Base-by-base conservation (phyloP, 2,329 filamentous ascomycete genomes). In the Sporothrix euskadiensis region DNA sequence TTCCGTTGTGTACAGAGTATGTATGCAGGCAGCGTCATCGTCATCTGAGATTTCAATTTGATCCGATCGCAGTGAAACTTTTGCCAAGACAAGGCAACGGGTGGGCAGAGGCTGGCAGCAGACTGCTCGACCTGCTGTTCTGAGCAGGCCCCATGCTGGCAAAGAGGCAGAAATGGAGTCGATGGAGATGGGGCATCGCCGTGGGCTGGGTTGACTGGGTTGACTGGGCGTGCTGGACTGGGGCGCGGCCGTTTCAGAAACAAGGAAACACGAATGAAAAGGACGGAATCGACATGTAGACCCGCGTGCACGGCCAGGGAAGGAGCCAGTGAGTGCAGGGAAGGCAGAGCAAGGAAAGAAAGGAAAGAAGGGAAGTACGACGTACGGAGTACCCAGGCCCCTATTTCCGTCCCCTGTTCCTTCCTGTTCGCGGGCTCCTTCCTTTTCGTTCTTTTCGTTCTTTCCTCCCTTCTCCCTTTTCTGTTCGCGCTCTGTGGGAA, bases 221-320 rank as follows among this genome's bases (percentile, higher is more conserved):
- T 26, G 26, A 26, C 26, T 26, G 26, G 26, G 26, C 2, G 14
- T 26, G 44, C n/a, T 44, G 63, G 41, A 22, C 44, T 69, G 52
- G 26, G 54, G 66, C 66, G 52, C 54, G 52, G 56, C 69, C 69
- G 69, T 71, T 71, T 71, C 69, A 71, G 69, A 71, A 71, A 63
- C 56, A 49, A 54, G 69, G 30, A 70, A 59, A 49, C 52, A 57
- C 52, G 52, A 56, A 57, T 56, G 49, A 69, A 69, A 56, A 57
- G 32, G 49, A 57, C 19, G 35, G 30, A 56, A 16, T 41, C 52
- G 52, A 57, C 49, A 39, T 26, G 32, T 54, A 47, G 69, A 7
- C 22, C 35, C 9, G 14, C n/a, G 35, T 22, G 61, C 39, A 26
- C n/a, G 19, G 19, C 19, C 59, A 41, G 57, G 14, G 35, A 8